These are phyloP conservation scores for Solanum sitiens DNA, from an alignment of 257 asterid genomes.

Conservation along the genomic window DNA sequence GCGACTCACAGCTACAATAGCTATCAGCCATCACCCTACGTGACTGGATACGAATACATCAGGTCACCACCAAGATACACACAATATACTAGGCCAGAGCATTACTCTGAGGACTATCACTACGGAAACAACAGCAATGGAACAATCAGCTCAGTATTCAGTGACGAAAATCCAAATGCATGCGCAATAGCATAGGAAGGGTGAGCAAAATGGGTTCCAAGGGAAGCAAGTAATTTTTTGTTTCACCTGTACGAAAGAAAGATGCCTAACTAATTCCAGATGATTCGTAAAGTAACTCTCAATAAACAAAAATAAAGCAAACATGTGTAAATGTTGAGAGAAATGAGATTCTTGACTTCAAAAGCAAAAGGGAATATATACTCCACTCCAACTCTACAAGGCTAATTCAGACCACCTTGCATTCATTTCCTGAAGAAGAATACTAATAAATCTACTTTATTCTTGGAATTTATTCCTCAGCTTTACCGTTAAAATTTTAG, in stretches of 20 bases:
- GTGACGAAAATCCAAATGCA: conserved; percentile 91
- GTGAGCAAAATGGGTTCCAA: neutral
- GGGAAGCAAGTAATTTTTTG: neutral
- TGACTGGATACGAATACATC: conserved; percentile 47
- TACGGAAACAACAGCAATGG: conserved; percentile 38
- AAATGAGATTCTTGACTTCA: conserved; percentile 40
- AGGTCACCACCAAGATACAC: conserved; percentile 18
- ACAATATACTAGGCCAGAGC: conserved; percentile 24
- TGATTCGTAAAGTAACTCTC: neutral
- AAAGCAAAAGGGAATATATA: conserved; percentile 29
- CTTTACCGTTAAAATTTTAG: neutral
- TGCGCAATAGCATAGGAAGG: conserved; percentile 49
- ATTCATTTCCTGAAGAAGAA: conserved; percentile 28
- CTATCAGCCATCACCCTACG: conserved; percentile 51
- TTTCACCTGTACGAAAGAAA: neutral
- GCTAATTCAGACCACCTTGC: conserved; percentile 9
- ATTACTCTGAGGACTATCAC: conserved; percentile 40
- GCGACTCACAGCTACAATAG: conserved; percentile 53
- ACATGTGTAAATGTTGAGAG: conserved; percentile 16
- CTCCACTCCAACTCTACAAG: conserved; percentile 17
- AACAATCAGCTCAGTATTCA: conserved; percentile 56
- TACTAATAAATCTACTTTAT: conserved; percentile 9
- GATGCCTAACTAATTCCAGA: conserved; percentile 1
- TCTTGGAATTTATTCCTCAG: conserved; percentile 6
- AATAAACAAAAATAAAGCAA: conserved; percentile 7